Percentiles rank a stretch among this genome's conserved stretches.
phyloP scores from a whole-genome alignment of 148 eudicot genomes.

The Silene uniflora region DNA sequence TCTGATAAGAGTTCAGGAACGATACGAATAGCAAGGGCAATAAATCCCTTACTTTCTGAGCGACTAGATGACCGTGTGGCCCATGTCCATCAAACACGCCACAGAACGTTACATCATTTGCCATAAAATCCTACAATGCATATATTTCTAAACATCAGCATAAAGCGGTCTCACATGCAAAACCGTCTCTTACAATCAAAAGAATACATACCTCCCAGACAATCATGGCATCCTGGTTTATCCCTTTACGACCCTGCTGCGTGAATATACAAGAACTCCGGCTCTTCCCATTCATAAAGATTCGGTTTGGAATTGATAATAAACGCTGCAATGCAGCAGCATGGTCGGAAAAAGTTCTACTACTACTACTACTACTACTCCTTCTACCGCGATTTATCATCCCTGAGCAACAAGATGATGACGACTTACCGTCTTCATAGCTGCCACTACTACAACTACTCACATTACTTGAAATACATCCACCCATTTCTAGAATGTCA shows the following conservation, averaged over 20 bases:
- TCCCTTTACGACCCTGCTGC: slow-evolving; percentile 97
- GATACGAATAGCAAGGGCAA: slow-evolving; percentile 72
- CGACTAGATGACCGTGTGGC: slow-evolving; percentile 93
- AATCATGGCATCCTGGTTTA: slow-evolving; percentile 98
- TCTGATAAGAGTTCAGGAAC: slow-evolving; percentile 50
- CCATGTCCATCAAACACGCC: slow-evolving; percentile 99
- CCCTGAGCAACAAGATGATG: slow-evolving; percentile 47
- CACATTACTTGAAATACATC: slow-evolving; percentile 59
- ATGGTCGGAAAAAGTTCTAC: slow-evolving; percentile 70
- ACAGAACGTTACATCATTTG: slow-evolving; percentile 73
- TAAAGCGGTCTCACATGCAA: too few relatives aligned
- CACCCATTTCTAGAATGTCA: slow-evolving; percentile 69
- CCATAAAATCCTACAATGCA: slow-evolving; percentile 68
- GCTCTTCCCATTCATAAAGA: slow-evolving; percentile 72
- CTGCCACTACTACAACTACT: slow-evolving; percentile 63
- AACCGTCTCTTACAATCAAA: not conserved
- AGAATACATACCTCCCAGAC: slow-evolving; percentile 89
- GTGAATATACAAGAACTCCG: slow-evolving; percentile 88
- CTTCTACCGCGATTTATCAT: slow-evolving; percentile 47
- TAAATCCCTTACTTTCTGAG: slow-evolving; percentile 91
- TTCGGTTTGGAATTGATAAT: slow-evolving; percentile 72
- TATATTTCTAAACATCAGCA: slow-evolving; percentile 10
- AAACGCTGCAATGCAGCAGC: slow-evolving; percentile 56
- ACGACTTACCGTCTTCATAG: slow-evolving; percentile 51
- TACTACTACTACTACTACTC: slow-evolving; percentile 40